Percentiles rank a stretch among this genome's conserved stretches.
Evolutionary conservation across 2,329 filamentous ascomycete genomes (phyloP).

Genomic region (Stromatinia cepivora): DNA sequence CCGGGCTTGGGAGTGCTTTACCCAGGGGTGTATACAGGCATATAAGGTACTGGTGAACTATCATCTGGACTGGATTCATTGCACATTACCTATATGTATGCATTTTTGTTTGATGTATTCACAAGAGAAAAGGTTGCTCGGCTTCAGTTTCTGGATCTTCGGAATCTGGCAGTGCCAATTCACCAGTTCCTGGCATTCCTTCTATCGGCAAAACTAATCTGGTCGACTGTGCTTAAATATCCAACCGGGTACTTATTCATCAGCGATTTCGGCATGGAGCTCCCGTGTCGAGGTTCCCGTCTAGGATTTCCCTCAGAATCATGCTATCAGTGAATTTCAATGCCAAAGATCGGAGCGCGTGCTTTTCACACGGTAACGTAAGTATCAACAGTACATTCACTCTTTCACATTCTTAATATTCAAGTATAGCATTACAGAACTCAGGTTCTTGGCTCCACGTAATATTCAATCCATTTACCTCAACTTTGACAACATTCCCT

Average conservation of each 20-base stretch:
- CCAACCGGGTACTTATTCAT: not conserved
- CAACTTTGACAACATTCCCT: not conserved
- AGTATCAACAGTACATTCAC: not conserved
- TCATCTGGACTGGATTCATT: not conserved
- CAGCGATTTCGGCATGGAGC: not conserved
- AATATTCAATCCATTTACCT: not conserved
- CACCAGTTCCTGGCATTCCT: not conserved
- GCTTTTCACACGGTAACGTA: not conserved
- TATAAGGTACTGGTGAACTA: not conserved
- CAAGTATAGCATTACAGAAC: not conserved
- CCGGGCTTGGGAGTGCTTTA: not conserved
- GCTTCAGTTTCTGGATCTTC: too few species aligned
- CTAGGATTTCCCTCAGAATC: too few species aligned
- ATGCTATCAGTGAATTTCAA: not conserved
- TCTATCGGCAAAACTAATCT: too few species aligned
- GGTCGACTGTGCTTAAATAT: not conserved
- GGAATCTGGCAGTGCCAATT: not conserved
- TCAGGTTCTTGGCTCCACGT: not conserved
- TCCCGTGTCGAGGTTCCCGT: too few species aligned
- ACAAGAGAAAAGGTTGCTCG: too few species aligned
- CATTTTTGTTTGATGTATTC: too few species aligned
- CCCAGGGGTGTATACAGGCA: not conserved
- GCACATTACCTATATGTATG: not conserved
- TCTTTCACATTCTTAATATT: not conserved
- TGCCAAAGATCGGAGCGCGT: too few species aligned